phyloP scores from a whole-genome alignment of 2,329 filamentous ascomycete genomes.

The Paecilomyces formosus region DNA sequence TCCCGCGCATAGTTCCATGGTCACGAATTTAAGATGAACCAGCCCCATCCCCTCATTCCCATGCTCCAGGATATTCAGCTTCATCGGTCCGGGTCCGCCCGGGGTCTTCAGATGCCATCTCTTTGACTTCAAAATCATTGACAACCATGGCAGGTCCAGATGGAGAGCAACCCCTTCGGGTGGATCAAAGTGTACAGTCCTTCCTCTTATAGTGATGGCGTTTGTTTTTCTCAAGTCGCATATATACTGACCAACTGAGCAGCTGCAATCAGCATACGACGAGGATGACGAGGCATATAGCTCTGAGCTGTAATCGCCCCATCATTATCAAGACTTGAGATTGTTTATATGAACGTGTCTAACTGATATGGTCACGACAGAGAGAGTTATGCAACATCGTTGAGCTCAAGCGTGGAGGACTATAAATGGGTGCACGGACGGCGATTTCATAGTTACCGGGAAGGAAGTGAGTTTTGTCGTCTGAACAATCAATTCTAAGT shows the following conservation, averaged over 20 bases:
- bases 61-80: neutral
- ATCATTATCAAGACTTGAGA: neutral
- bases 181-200: neutral
- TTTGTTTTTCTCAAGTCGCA: neutral
- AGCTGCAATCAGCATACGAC: neutral
- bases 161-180: neutral
- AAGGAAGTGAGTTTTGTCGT: constrained; percentile 3
- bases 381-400: constrained; percentile 2
- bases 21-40: neutral
- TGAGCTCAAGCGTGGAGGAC: constrained; percentile 9
- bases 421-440: constrained; percentile 20
- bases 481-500: neutral
- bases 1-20: neutral
- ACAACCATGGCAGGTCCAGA: neutral
- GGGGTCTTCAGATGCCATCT: neutral
- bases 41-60: neutral
- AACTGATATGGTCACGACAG: neutral
- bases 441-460: constrained; percentile 13
- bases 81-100: neutral
- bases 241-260: neutral
- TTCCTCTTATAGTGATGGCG: neutral
- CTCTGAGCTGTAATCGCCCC: neutral
- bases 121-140: neutral
- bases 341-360: neutral
- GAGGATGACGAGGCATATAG: constrained; percentile 3